A percentile compares a stretch with the other conserved stretches of the same genome.
Evolutionary conservation across 345 rosid species (phyloP).

Genomic region (Hypericum androsaemum): DNA sequence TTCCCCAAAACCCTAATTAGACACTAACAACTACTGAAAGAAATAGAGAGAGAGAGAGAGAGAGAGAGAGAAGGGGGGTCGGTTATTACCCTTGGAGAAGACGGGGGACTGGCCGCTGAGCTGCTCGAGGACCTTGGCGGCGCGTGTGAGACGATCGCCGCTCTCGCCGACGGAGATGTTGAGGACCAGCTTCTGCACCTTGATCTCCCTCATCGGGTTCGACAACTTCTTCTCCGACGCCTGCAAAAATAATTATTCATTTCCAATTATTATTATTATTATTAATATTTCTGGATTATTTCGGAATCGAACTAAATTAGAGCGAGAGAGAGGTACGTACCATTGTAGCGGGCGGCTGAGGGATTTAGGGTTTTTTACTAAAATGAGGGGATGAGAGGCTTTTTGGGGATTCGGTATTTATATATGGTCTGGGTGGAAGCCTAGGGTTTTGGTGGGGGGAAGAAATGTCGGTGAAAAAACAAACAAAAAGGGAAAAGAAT

Average conservation of each 20-base stretch:
- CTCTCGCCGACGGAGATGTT: slow-evolving; percentile 89
- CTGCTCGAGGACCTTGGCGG: slow-evolving; percentile 88
- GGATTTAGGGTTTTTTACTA: too few species aligned
- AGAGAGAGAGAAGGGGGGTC: too few species aligned
- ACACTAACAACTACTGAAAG: background rate
- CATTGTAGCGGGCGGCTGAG: too few species aligned
- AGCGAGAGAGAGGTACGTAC: too few species aligned
- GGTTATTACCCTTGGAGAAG: slow-evolving; percentile 70
- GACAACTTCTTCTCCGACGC: slow-evolving; percentile 80
- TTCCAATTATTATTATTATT: too few species aligned
- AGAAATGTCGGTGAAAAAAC: too few species aligned
- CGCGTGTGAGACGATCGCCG: slow-evolving; percentile 86
- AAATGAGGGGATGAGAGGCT: too few species aligned
- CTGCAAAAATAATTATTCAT: slow-evolving; percentile 2
- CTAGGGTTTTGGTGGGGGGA: too few species aligned
- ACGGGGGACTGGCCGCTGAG: slow-evolving; percentile 79
- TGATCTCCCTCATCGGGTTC: slow-evolving; percentile 87
- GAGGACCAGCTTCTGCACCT: slow-evolving; percentile 78
- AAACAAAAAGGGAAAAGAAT: background rate
- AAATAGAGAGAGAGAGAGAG: background rate
- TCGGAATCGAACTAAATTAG: too few species aligned
- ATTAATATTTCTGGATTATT: too few species aligned
- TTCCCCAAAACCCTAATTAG: background rate
- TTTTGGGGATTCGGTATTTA: too few species aligned
- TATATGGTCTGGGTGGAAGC: too few species aligned